Evolutionary conservation across 176 grass and related monocot genomes (phyloP), one percentile per base, ranked within the genome.

Genomic region (Juncus inflexus): DNA sequence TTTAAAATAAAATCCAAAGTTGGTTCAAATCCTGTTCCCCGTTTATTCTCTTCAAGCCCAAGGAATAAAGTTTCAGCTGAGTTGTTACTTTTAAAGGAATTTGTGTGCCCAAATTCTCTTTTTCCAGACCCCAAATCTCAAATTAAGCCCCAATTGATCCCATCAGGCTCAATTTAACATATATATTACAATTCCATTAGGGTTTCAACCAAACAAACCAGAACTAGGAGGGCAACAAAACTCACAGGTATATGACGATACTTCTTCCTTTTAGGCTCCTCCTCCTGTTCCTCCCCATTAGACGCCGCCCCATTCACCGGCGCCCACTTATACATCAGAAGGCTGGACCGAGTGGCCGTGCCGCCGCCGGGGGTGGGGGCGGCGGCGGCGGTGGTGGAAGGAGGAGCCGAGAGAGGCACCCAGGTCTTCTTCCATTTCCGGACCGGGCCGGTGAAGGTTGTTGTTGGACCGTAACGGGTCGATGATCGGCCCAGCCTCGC

Each of bases 251-350:
- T 77, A 63, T 81, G 90, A 40, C 84, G 84, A 73, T 68, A 78
- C 71, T 83, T 87, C 12, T 60, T 70, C 66, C 47, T 54, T 40
- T 70, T 70, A 7, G 66, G 50, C 0, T 66, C 57, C 16, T 58
- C 50, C 12, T 77, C 57, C 56, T 80, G 61, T 60, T 45, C 15
- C 8, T 43, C 43, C 0, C 16, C 78, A 4, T 50, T 65, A 35
- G 65, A 40, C 15, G 60, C 39, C 40, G 55, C 50, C n/a, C 74
- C 57, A 43, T 19, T 82, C 36, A 64, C 50, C 4, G 84, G 78
- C 14, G 85, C 72, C 91, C 91, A 96, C 84, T 84, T 96, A 79
- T 87, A 90, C 2, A 96, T 73, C 58, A 77, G 41, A 66, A 83
- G 80, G 55, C 57, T 55, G 42, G 73, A 72, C 7, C 47, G 79